Conservation (phyloP, 2,329 filamentous ascomycete genomes). For the Westerdykella sp. region DNA sequence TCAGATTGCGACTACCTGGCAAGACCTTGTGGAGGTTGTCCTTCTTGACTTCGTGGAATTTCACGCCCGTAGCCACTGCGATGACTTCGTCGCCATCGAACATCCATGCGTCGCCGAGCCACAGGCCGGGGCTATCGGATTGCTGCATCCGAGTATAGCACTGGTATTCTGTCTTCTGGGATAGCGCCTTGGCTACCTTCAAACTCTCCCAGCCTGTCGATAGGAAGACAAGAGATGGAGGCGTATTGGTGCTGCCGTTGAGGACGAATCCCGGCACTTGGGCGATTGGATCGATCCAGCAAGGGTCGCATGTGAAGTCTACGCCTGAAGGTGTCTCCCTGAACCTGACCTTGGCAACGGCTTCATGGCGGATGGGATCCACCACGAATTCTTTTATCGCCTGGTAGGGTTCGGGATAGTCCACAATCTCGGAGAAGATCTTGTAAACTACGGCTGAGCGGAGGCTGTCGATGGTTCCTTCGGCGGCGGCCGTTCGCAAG, state of each 20-base stretch:
- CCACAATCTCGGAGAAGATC: conserved; percentile 4
- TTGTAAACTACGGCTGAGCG: conserved; percentile 5
- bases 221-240: conserved; percentile 13
- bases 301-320: conserved; percentile 7
- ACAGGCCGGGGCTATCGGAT: conserved; percentile 19
- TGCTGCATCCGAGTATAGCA: conserved; percentile 22
- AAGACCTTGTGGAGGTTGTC: neutral
- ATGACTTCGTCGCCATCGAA: conserved; percentile 30
- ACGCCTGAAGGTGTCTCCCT: neutral
- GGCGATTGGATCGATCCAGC: conserved; percentile 19
- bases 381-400: neutral
- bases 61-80: conserved; percentile 26
- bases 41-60: conserved; percentile 11
- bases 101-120: conserved; percentile 38
- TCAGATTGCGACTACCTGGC: no score
- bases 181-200: conserved; percentile 14
- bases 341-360: neutral
- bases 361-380: conserved; percentile 21
- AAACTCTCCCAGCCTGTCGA: conserved; percentile 18
- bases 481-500: conserved; percentile 6
- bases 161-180: conserved; percentile 6
- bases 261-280: conserved; percentile 20
- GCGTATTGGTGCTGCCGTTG: conserved; percentile 16
- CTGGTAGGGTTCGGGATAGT: conserved; percentile 4
- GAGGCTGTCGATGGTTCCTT: conserved; percentile 27